These are phyloP conservation scores for Diaporthe sp. DNA, from an alignment of 2,329 filamentous ascomycete genomes.

Conservation along the genomic window DNA sequence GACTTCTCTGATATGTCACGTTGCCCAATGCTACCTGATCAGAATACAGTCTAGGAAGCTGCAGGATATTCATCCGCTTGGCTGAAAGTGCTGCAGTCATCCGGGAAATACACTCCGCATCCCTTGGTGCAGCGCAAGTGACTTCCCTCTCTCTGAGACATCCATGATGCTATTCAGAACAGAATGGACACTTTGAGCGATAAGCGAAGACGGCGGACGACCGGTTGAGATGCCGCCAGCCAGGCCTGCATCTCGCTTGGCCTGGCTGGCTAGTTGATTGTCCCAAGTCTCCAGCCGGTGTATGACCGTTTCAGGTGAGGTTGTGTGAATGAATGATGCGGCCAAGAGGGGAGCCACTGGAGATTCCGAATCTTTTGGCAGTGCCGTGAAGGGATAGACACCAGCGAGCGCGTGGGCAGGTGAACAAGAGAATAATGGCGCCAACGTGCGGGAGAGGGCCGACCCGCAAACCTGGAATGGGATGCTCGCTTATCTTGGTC, in stretches of 20 bases:
- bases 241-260: not conserved
- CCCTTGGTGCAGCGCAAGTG: not conserved
- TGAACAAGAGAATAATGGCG: not conserved
- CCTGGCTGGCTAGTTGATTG: not conserved
- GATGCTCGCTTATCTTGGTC: conserved; percentile 13
- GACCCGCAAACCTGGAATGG: conserved; percentile 9
- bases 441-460: conserved; percentile 1
- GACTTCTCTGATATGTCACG: not conserved
- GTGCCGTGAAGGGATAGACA: not conserved
- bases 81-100: not conserved
- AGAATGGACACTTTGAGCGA: not conserved
- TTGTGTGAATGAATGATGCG: not conserved
- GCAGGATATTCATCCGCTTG: conserved; percentile 3
- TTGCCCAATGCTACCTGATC: not conserved
- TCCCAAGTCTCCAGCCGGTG: not conserved
- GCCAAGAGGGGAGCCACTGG: not conserved
- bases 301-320: not conserved
- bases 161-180: not conserved
- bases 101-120: not conserved
- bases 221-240: not conserved
- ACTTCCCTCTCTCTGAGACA: not conserved
- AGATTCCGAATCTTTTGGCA: not conserved
- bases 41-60: not conserved
- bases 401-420: not conserved
- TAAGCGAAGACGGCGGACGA: not conserved